Percentiles rank a stretch among this genome's conserved stretches.
Conservation (phyloP, 108 stramenopile species). For the Cyclostephanos tholiformis region DNA sequence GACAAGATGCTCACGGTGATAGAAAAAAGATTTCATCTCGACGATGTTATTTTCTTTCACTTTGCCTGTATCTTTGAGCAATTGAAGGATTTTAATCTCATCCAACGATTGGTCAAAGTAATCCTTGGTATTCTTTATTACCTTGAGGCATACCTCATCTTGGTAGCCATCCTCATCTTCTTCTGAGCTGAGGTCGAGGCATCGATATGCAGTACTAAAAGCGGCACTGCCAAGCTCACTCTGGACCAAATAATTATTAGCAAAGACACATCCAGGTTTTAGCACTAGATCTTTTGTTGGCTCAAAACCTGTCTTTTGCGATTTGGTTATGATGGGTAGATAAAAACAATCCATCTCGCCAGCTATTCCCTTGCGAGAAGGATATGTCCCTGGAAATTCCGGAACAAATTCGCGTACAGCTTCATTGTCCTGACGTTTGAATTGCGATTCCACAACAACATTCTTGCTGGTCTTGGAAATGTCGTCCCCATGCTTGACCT, state of each 20-base stretch:
- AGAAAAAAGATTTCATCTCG: slow-evolving; percentile 93
- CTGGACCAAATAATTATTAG: slow-evolving; percentile 91
- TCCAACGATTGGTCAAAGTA: slow-evolving; percentile 98
- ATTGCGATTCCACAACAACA: slow-evolving; percentile 27
- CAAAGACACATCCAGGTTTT: slow-evolving; percentile 82
- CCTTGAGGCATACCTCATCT: slow-evolving; percentile 93
- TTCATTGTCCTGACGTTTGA: slow-evolving; percentile 20
- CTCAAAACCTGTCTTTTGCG: slow-evolving; percentile 89
- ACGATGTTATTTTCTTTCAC: slow-evolving; percentile 84
- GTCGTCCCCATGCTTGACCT: slow-evolving; percentile 22
- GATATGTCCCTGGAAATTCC: slow-evolving; percentile 72
- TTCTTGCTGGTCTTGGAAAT: slow-evolving; percentile 26
- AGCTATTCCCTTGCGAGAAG: slow-evolving; percentile 68
- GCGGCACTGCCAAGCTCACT: slow-evolving; percentile 93
- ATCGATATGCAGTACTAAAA: slow-evolving; percentile 93
- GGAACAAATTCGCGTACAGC: slow-evolving; percentile 39
- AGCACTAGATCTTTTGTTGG: slow-evolving; percentile 84
- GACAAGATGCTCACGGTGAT: slow-evolving; percentile 96
- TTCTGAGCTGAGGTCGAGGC: slow-evolving; percentile 83
- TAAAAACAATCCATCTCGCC: slow-evolving; percentile 84
- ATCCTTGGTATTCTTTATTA: slow-evolving; percentile 99
- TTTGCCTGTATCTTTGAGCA: slow-evolving; percentile 83
- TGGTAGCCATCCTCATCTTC: slow-evolving; percentile 68
- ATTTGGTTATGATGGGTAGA: slow-evolving; percentile 84
- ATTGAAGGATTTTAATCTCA: slow-evolving; percentile 95